Evolutionary conservation across 2,329 filamentous ascomycete species (phyloP).

Genomic region (Fusarium graminum): DNA sequence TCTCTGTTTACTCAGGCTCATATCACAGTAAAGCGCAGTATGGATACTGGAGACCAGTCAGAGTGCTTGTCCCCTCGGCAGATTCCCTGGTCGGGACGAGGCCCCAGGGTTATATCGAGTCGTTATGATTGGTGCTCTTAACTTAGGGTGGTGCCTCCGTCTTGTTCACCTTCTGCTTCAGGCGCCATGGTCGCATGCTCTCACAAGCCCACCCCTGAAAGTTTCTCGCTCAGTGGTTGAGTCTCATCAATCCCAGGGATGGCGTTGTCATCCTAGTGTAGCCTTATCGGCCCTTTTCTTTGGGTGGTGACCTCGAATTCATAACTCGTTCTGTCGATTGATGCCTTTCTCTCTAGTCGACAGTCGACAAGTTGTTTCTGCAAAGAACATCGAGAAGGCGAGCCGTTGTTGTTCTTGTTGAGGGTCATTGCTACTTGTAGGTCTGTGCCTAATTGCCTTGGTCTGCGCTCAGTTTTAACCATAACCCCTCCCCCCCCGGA

Average conservation of each 20-base stretch:
- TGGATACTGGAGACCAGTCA: constrained; percentile 17
- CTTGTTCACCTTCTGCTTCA: constrained; percentile 55
- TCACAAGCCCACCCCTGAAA: constrained; percentile 48
- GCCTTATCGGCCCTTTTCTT: constrained; percentile 47
- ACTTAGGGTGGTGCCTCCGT: constrained; percentile 50
- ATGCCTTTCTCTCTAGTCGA: constrained; percentile 8
- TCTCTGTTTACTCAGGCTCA: constrained; percentile 7
- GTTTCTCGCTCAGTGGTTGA: constrained; percentile 48
- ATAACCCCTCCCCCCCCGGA: constrained; percentile 17
- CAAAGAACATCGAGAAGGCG: constrained; percentile 18
- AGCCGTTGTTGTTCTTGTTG: not conserved
- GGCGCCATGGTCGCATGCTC: constrained; percentile 53
- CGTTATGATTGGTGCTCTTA: constrained; percentile 51
- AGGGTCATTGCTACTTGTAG: constrained; percentile 11
- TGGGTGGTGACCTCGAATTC: constrained; percentile 33
- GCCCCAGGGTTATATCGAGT: constrained; percentile 46
- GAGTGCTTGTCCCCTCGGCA: constrained; percentile 47
- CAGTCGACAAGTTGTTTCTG: constrained; percentile 24
- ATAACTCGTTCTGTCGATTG: constrained; percentile 19
- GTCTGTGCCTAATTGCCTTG: constrained; percentile 26
- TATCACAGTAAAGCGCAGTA: constrained; percentile 1
- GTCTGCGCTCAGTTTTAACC: constrained; percentile 18
- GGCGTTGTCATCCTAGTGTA: constrained; percentile 39
- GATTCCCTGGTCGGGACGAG: constrained; percentile 45
- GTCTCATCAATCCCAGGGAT: constrained; percentile 36